Conservation (phyloP, 257 asterid species). For the Jaltomata sinuosa region DNA sequence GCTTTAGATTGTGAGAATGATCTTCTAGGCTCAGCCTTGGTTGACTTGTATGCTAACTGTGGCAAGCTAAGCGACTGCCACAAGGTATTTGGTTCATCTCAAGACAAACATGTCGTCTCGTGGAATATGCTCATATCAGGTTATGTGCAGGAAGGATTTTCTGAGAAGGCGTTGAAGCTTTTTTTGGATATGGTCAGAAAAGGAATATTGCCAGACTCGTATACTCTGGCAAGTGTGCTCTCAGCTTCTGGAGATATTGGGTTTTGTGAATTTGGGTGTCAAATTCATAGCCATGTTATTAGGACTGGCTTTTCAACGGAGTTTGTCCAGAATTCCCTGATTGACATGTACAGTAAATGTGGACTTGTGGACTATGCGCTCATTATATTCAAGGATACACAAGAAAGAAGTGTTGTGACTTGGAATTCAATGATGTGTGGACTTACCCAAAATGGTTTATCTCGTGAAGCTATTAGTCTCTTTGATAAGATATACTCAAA, state of each 20-base stretch:
- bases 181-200: constrained; percentile 48
- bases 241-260: constrained; percentile 66
- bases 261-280: constrained; percentile 41
- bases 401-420: constrained; percentile 36
- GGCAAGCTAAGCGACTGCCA: constrained; percentile 38
- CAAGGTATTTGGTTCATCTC: constrained; percentile 32
- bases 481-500: constrained; percentile 43
- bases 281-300: constrained; percentile 51
- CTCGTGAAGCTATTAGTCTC: constrained; percentile 45
- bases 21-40: constrained; percentile 57
- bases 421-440: constrained; percentile 92
- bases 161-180: constrained; percentile 49
- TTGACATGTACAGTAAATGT: constrained; percentile 72
- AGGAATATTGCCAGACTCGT: constrained; percentile 63
- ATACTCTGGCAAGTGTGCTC: constrained; percentile 56
- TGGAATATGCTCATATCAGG: constrained; percentile 95
- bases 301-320: constrained; percentile 44
- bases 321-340: constrained; percentile 67
- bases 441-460: constrained; percentile 55
- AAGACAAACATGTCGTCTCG: constrained; percentile 38
- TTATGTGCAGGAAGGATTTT: constrained; percentile 44
- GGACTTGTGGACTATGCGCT: constrained; percentile 44
- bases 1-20: constrained; percentile 33
- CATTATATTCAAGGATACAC: constrained; percentile 29
- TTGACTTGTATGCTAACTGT: constrained; percentile 76